phyloP scores from a whole-genome alignment of 257 asterid species.

The Fraxinus pennsylvanica region DNA sequence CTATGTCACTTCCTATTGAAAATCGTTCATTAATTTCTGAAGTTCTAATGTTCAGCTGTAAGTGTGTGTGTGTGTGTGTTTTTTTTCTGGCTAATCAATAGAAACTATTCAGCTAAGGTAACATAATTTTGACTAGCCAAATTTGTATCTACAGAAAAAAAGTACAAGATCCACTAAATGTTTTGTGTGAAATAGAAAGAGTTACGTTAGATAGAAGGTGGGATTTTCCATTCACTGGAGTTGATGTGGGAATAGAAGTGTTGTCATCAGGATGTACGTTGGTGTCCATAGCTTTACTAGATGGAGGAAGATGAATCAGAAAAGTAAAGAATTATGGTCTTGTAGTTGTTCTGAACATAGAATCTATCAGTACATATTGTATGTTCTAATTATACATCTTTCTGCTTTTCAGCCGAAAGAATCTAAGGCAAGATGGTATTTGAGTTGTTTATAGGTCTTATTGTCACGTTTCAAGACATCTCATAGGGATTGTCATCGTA shows the following conservation, averaged over 20 bases:
- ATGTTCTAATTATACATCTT: neutral
- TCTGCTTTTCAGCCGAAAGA: neutral
- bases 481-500: conserved; percentile 24
- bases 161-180: neutral
- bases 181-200: neutral
- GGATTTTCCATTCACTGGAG: neutral
- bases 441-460: conserved; percentile 14
- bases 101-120: neutral
- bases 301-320: conserved; percentile 15
- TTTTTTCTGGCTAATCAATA: neutral
- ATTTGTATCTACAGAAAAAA: neutral
- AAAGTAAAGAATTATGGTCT: neutral
- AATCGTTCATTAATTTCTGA: too few relatives aligned
- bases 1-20: neutral
- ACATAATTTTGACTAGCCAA: neutral
- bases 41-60: neutral
- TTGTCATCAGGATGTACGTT: conserved; percentile 13
- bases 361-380: neutral
- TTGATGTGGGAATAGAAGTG: neutral
- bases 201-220: conserved; percentile 25
- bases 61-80: too few relatives aligned
- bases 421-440: neutral
- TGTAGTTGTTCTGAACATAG: neutral
- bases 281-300: too few relatives aligned
- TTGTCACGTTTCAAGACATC: neutral